phyloP scores from a whole-genome alignment of 1,284 basidiomycete species.

The Phlebopus sp. region DNA sequence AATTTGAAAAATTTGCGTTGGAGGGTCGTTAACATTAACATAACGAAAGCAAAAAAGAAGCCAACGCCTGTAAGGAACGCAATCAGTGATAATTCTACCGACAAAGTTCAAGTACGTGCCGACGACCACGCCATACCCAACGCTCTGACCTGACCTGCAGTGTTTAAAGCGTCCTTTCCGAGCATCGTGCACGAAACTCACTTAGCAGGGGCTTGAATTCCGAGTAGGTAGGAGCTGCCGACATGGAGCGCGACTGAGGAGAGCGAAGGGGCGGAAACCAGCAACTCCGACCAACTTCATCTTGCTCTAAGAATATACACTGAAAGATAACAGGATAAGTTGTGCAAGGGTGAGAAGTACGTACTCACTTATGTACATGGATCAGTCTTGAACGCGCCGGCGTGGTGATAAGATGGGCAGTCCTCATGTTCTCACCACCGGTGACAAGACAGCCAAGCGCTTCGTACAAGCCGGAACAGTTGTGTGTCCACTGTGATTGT shows the following conservation, averaged over 20 bases:
- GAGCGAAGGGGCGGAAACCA: not conserved
- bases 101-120: slow-evolving; percentile 27
- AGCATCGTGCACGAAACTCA: slow-evolving; percentile 7
- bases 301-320: slow-evolving; percentile 14
- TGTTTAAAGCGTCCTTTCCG: no score
- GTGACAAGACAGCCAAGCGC: not conserved
- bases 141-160: slow-evolving; percentile 36
- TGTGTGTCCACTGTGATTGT: no score
- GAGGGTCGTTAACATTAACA: slow-evolving; percentile 43
- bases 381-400: not conserved
- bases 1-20: slow-evolving; percentile 49
- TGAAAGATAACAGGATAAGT: slow-evolving; percentile 11
- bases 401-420: not conserved
- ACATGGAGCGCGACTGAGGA: slow-evolving; percentile 11
- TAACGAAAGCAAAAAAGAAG: slow-evolving; percentile 48
- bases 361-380: not conserved
- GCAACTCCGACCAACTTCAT: slow-evolving; percentile 1
- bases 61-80: slow-evolving; percentile 38
- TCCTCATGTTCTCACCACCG: not conserved
- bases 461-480: no score
- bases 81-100: not conserved
- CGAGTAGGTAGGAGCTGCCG: slow-evolving; percentile 17
- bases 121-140: slow-evolving; percentile 50
- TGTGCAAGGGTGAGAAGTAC: no score
- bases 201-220: slow-evolving; percentile 25